Evolutionary conservation across 140 eudicot species (phyloP).

Genomic region (Cichorium intybus): DNA sequence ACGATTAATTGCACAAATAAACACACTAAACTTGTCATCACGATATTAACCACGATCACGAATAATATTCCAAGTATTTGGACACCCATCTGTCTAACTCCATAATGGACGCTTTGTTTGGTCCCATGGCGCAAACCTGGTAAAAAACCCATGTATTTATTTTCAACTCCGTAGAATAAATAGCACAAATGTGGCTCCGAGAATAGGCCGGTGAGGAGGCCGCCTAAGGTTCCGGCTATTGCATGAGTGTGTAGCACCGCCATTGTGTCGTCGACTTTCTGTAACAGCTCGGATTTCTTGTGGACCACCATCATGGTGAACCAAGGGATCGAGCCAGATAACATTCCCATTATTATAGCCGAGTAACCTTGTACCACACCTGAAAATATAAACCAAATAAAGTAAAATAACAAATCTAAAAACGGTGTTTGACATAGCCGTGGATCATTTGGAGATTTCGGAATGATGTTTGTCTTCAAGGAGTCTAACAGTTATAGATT

Average conservation of each 20-base stretch:
- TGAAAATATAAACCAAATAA: neutral
- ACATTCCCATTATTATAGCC: conserved; percentile 51
- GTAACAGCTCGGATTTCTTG: conserved; percentile 48
- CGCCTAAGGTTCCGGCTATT: conserved; percentile 54
- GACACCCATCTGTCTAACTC: conserved; percentile 46
- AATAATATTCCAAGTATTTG: conserved; percentile 38
- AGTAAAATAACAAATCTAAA: neutral
- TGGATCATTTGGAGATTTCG: too few relatives aligned
- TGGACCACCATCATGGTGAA: conserved; percentile 70
- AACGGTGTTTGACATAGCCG: neutral
- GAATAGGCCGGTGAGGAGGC: conserved; percentile 52
- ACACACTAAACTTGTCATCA: conserved; percentile 46
- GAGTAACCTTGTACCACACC: conserved; percentile 63
- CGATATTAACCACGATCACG: conserved; percentile 30
- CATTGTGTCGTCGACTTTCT: conserved; percentile 58
- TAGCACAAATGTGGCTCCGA: conserved; percentile 42
- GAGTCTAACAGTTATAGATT: too few relatives aligned
- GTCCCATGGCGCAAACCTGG: conserved; percentile 30
- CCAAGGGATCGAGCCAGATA: conserved; percentile 60
- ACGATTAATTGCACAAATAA: conserved; percentile 34
- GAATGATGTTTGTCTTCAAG: too few relatives aligned
- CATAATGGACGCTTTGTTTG: conserved; percentile 1
- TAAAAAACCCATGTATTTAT: conserved; percentile 35
- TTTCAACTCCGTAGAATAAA: conserved; percentile 23
- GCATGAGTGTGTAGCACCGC: conserved; percentile 67